These are phyloP conservation scores for Tillandsia fasciculata DNA, from an alignment of 176 grass and related monocot species.

Conservation along the genomic window DNA sequence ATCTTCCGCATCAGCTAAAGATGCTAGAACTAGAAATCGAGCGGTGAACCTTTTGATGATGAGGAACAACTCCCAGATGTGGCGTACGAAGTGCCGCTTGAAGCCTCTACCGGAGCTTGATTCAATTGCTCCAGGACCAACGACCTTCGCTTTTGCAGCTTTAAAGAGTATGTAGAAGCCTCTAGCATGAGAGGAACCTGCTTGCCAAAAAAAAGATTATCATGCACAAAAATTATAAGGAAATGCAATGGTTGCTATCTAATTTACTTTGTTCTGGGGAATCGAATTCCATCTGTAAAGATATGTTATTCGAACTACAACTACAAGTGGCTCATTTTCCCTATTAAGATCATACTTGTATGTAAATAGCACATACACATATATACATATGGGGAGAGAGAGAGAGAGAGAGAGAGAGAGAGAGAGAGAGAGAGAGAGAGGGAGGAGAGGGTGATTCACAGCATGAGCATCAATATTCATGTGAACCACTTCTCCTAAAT, in stretches of 20 bases:
- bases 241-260: background rate
- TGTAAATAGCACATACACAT: too few species aligned
- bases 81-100: constrained; percentile 48
- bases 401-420: too few species aligned
- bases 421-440: too few species aligned
- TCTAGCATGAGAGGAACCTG: constrained; percentile 89
- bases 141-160: constrained; percentile 64
- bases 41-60: constrained; percentile 44
- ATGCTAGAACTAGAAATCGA: constrained; percentile 56
- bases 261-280: background rate
- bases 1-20: background rate
- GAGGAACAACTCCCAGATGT: constrained; percentile 55
- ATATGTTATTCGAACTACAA: background rate
- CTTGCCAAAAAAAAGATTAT: background rate
- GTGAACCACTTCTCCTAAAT: background rate
- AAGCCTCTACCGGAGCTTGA: constrained; percentile 78
- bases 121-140: constrained; percentile 77
- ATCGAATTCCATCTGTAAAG: constrained; percentile 7
- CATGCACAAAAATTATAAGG: background rate
- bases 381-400: too few species aligned
- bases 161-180: constrained; percentile 66
- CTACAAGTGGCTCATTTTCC: too few species aligned
- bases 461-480: too few species aligned
- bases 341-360: too few species aligned
- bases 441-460: too few species aligned